Evolutionary conservation across 2,329 filamentous ascomycete species (phyloP).

Genomic region (Metarhizium brunneum): DNA sequence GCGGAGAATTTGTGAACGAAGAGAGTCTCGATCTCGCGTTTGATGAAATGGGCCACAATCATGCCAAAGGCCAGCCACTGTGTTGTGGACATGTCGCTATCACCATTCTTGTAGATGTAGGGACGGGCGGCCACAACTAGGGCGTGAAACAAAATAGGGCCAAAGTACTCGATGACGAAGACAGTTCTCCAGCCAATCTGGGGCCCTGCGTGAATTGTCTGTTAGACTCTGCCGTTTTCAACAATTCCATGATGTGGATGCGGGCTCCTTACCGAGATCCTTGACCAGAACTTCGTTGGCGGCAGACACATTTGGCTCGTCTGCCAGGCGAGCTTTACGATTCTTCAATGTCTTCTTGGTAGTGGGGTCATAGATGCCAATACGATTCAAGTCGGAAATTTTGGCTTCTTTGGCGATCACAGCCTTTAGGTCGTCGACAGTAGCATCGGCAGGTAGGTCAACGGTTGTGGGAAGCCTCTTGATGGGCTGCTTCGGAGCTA

Average conservation of each 20-base stretch:
- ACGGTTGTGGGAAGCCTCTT: constrained; percentile 44
- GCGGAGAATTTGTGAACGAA: constrained; percentile 93
- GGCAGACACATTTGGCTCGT: constrained; percentile 38
- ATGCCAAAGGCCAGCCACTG: constrained; percentile 69
- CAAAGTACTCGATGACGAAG: constrained; percentile 90
- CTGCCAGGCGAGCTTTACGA: constrained; percentile 42
- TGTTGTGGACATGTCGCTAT: constrained; percentile 46
- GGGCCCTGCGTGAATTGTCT: constrained; percentile 44
- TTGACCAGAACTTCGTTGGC: constrained; percentile 69
- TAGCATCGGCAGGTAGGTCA: constrained; percentile 39
- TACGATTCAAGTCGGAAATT: constrained; percentile 49
- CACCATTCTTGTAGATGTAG: constrained; percentile 40
- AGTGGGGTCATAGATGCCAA: constrained; percentile 51
- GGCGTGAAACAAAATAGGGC: constrained; percentile 80
- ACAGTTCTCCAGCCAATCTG: constrained; percentile 91
- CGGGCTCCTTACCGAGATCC: constrained; percentile 64
- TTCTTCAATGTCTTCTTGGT: constrained; percentile 56
- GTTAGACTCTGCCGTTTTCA: neutral
- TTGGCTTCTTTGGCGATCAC: constrained; percentile 41
- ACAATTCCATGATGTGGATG: neutral
- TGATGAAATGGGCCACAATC: constrained; percentile 77
- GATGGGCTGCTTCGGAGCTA: constrained; percentile 40
- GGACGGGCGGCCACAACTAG: constrained; percentile 63
- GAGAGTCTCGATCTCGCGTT: constrained; percentile 90
- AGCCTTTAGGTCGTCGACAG: constrained; percentile 51